Conservation (phyloP, 768 basidiomycete species). For the Boletus sensibilis region DNA sequence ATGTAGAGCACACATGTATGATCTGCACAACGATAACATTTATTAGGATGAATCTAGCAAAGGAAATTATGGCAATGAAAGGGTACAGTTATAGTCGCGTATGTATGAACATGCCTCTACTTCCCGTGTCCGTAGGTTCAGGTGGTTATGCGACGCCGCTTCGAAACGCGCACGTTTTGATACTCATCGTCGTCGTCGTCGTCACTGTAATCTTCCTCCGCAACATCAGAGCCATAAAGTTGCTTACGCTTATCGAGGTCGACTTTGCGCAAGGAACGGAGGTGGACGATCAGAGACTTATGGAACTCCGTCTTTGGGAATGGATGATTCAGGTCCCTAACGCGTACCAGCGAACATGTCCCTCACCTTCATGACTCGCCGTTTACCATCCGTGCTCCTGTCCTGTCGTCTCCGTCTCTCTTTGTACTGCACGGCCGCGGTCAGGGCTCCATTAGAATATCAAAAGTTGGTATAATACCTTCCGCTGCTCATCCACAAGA, state of each 20-base stretch:
- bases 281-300: constrained; percentile 54
- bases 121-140: constrained; percentile 23
- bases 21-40: constrained; percentile 22
- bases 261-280: constrained; percentile 60
- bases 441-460: constrained; percentile 8
- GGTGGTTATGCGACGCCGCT: constrained; percentile 30
- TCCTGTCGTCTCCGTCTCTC: constrained; percentile 60
- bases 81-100: constrained; percentile 27
- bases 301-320: constrained; percentile 62
- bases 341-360: background rate
- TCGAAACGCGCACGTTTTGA: constrained; percentile 29
- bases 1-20: background rate
- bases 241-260: constrained; percentile 52
- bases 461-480: constrained; percentile 41
- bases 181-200: constrained; percentile 37
- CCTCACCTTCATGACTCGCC: constrained; percentile 60
- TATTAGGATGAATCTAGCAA: constrained; percentile 32
- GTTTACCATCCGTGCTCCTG: constrained; percentile 44
- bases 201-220: constrained; percentile 37
- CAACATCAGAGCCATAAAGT: constrained; percentile 40
- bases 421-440: constrained; percentile 46
- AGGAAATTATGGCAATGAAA: constrained; percentile 28
- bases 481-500: constrained; percentile 64
- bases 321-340: background rate
- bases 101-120: constrained; percentile 24